Base-by-base conservation (phyloP, 306 rosid genomes). In the Cucumis melo region DNA sequence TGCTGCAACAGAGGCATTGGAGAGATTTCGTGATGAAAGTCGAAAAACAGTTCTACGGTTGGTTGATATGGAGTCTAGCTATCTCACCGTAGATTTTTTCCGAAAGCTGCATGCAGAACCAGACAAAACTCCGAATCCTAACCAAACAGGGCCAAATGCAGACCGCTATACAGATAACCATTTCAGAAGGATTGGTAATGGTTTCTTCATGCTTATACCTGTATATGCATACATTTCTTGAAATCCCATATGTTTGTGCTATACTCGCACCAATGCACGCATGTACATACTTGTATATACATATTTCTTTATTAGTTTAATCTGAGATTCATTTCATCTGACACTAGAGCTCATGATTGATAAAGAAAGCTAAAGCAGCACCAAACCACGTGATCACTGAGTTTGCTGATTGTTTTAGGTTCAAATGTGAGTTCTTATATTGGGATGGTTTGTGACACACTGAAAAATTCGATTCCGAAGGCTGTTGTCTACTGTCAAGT, bases 401-500 rank as follows among this genome's bases (percentile, higher is more conserved):
- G 71, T 11, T 60, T 10, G 54, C 44, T 53, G 58, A 27, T 82
- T 78, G 85, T 84, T 84, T 58, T 93, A 94, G 99, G 92, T 56
- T 85, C 98, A 80, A 94, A 94, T 75, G 99, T 94, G 38, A 94
- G n/a, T 66, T 72, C 96, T 63, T 94, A 94, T 75, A 94, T 94
- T 76, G 80, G 62, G 58, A 92, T 95, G 99, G 96, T 95, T 53
- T 89, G 90, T 59, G 99, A 92, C 38, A 89, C 93, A 0, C 88
- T 95, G 51, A 92, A 87, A 80, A 85, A 87, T 89, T 87, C 99
- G 15, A 83, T 95, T 82, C 99, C 99, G 9, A 95, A 95, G 90
- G 98, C 99, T 27, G 98, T 95, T 71, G 99, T 95, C 71, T 84
- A 90, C 84, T 95, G 99, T 83, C 99, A 95, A 95, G 98, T 95